Evolutionary conservation across 1,139 yeast genomes (phyloP), one percentile per base, ranked within the genome.

Genomic region (Kluyveromyces marxianus): DNA sequence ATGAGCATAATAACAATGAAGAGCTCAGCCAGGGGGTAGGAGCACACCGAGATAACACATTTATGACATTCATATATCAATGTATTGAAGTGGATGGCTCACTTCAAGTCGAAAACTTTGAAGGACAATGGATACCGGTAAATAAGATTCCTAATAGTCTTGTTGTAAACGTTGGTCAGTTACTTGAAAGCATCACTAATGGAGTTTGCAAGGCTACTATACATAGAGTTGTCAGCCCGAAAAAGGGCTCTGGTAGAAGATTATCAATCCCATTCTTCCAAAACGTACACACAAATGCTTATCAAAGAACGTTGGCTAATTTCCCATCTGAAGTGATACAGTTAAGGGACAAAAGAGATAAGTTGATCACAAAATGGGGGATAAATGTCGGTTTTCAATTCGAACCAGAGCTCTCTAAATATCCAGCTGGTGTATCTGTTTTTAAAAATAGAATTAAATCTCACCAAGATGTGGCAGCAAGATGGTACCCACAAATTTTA

Each of bases 31-130:
- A 81, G 58, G 86, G 88, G 2, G 81, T 77, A 33, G 88, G 89
- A 1, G 83, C 85, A 2, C 88, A 82, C 57, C 73, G 85, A 53
- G 88, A 81, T 55, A 76, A 81, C n/a, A 85, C 80, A 49, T 69
- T 81, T 53, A 57, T 81, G 39, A 80, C 86, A 0, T 77, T 72
- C 55, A 79, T 81, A 14, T 76, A 70, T 54, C 87, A 81, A 57
- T 86, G 75, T 2, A 70, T 78, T 0, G 66, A 69, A 39, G 75
- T 74, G 47, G 64, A 59, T 7, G 68, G 68, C 21, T 79, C 84
- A 1, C 67, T 82, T 25, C 83, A 82, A 55, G 86, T 81, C 3
- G 77, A 80, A 53, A 78, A 77, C 54, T 75, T 75, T 54, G 72
- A 74, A 43, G 87, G 87, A 6, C 63, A 77, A 33, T 82, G 89